Evolutionary conservation across 78 protist species (phyloP).

Genomic region (Dictyostelium capitatum): DNA sequence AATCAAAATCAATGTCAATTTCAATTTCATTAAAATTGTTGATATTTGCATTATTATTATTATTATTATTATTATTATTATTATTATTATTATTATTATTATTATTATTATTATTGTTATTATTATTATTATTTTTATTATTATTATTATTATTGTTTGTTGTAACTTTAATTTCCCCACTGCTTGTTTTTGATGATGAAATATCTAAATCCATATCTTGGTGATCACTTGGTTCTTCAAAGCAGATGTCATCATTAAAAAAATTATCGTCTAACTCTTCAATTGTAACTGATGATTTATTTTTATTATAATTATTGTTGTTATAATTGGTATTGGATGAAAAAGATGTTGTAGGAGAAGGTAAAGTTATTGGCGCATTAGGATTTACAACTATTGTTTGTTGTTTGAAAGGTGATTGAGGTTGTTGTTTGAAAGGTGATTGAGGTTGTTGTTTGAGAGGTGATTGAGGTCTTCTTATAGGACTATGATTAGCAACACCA

Average conservation of each 20-base stretch:
- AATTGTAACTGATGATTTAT: not conserved
- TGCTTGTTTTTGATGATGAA: not conserved
- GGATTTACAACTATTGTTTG: not conserved
- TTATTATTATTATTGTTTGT: conserved; percentile 21
- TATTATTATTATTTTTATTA: conserved; percentile 22
- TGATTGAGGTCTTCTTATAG: not conserved
- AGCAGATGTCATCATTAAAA: not conserved
- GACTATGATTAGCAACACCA: not conserved
- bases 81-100: not conserved
- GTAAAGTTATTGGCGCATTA: not conserved
- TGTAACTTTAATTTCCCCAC: not conserved
- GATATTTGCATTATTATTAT: not conserved
- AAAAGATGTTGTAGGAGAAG: not conserved
- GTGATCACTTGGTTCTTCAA: not conserved
- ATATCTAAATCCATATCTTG: not conserved
- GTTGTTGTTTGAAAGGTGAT: not conserved
- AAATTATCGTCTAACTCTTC: not conserved
- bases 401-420: too few relatives aligned
- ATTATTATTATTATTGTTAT: not conserved
- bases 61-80: conserved; percentile 13
- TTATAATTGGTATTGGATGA: not conserved
- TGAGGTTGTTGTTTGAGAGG: not conserved
- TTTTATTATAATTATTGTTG: not conserved
- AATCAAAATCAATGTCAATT: not conserved
- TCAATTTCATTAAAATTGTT: not conserved